Evolutionary conservation across 2,329 filamentous ascomycete species (phyloP), one percentile per base, ranked within the genome.

Genomic region (Scytalidium lignicola): DNA sequence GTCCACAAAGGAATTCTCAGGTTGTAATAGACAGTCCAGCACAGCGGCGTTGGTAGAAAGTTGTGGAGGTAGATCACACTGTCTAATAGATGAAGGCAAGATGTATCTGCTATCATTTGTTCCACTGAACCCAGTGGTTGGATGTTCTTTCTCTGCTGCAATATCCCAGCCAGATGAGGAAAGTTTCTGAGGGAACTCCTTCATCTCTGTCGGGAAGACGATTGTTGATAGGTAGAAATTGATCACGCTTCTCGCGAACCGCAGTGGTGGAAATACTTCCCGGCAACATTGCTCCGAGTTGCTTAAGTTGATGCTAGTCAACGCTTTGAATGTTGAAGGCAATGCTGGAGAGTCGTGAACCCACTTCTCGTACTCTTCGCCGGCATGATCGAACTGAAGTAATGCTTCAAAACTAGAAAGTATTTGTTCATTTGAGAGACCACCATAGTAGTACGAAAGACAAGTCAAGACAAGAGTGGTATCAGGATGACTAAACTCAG

Each of bases 101-200:
- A 83, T 58, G n/a, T 72, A 67, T 10, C 72, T 65, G 0, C 77
- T 80, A 54, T 89, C 85, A 20, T 82, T 84, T 0, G 85, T 90
- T 0, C 85, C 85, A 48, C 82, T 86, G 58, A 90, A 90, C 0
- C 85, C 86, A 0, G 80, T 83, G 0, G 75, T 82, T 0, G 74
- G 70, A 18, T 79, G 66, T 0, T 17, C 48, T 75, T 82, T 3
- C 43, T 43, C 32, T 67, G 46, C 44, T 18, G 50, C 79, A 17
- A 88, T 66, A 51, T 89, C 83, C 85, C 84, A 89, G 0, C 82
- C 84, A 0, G 83, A 88, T 0, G 80, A 74, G 0, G 79, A 81
- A 0, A 89, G 64, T 51, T 87, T 88, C 8, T 72, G 48, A 0
- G 77, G 75, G 43, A 86, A 89, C 50, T 86, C 78, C 19, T 75